Percentiles rank a stretch among this genome's conserved stretches.
These are phyloP conservation scores for Xanthoceras sorbifolium DNA, from an alignment of 345 rosid genomes.

Conservation along the genomic window DNA sequence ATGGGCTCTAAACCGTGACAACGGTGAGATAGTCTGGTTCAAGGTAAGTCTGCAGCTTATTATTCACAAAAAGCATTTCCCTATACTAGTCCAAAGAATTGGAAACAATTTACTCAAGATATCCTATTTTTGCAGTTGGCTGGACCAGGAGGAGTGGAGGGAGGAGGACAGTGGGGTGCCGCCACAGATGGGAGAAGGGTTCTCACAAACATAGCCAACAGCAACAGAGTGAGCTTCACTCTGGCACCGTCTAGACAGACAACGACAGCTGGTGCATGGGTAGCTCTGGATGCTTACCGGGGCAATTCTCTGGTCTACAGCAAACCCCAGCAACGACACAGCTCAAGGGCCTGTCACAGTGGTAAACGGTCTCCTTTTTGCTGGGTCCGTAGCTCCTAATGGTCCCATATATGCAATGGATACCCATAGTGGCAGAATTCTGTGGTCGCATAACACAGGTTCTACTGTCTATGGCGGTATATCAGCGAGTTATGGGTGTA, in stretches of 20 bases:
- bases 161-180: conserved; percentile 42
- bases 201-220: conserved; percentile 45
- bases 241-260: conserved; percentile 38
- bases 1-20: conserved; percentile 29
- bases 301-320: conserved; percentile 36
- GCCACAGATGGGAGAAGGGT: conserved; percentile 42
- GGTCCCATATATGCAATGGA: conserved; percentile 50
- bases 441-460: conserved; percentile 44
- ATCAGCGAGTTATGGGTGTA: conserved; percentile 44
- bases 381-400: conserved; percentile 42
- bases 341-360: conserved; percentile 40
- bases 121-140: conserved; percentile 25
- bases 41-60: conserved; percentile 17
- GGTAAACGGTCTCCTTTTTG: conserved; percentile 39
- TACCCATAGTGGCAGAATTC: conserved; percentile 32
- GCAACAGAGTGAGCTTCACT: conserved; percentile 32
- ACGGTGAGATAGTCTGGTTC: conserved; percentile 26
- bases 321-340: conserved; percentile 47
- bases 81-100: background rate
- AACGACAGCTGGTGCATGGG: conserved; percentile 51
- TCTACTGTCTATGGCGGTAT: conserved; percentile 46
- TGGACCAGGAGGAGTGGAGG: conserved; percentile 44
- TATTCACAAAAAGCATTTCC: background rate
- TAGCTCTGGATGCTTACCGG: conserved; percentile 47
- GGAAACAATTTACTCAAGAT: background rate